Conservation (phyloP, 768 basidiomycete species). For the Lenzites betulinus region DNA sequence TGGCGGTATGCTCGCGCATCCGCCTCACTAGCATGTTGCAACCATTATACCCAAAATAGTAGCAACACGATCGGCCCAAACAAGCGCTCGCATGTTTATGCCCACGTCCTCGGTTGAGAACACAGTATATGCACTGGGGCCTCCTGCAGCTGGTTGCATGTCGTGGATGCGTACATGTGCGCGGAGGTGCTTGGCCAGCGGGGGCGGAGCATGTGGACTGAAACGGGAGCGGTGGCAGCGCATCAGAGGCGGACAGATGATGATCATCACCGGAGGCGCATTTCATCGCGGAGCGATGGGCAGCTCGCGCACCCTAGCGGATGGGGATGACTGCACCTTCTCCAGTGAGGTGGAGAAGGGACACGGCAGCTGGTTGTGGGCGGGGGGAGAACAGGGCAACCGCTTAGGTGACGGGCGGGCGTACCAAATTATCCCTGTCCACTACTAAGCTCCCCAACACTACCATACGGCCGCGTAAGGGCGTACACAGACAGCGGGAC, state of each 20-base stretch:
- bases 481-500: too few relatives aligned
- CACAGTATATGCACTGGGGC: too few relatives aligned
- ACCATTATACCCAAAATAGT: not conserved
- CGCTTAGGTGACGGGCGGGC: too few relatives aligned
- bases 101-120: not conserved
- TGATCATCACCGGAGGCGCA: conserved; percentile 4
- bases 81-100: not conserved
- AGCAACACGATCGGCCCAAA: not conserved
- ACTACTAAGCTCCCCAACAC: too few relatives aligned
- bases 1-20: not conserved
- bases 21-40: not conserved
- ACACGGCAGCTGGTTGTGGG: too few relatives aligned
- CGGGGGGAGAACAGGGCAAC: too few relatives aligned
- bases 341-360: not conserved
- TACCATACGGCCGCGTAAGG: too few relatives aligned
- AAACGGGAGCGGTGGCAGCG: not conserved
- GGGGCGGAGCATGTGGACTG: not conserved
- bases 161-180: not conserved
- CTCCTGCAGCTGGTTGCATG: not conserved
- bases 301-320: too few relatives aligned
- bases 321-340: too few relatives aligned
- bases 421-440: too few relatives aligned
- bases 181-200: not conserved
- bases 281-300: not conserved
- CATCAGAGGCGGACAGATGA: conserved; percentile 7